A percentile compares a stretch with the other conserved stretches of the same genome.
Evolutionary conservation across 768 basidiomycete species (phyloP).

Genomic region (Mycena maculata): DNA sequence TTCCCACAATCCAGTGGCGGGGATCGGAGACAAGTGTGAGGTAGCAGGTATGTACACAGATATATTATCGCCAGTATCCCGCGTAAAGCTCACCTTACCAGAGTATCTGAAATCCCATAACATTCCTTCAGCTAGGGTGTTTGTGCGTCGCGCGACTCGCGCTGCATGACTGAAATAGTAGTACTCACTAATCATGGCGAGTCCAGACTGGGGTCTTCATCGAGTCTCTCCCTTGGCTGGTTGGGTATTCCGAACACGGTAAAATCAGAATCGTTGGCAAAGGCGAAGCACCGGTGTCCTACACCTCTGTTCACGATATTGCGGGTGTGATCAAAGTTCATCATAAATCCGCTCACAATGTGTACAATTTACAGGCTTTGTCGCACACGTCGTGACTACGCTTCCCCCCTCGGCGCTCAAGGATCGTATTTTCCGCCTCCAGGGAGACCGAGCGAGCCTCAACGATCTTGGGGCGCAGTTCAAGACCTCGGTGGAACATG

Average conservation of each 20-base stretch:
- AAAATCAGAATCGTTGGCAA: slow-evolving; percentile 46
- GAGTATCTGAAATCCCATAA: slow-evolving; percentile 44
- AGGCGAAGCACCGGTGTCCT: slow-evolving; percentile 43
- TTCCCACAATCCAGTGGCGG: background rate
- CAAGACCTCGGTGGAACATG: slow-evolving; percentile 30
- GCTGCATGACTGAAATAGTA: background rate
- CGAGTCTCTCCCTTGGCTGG: slow-evolving; percentile 45
- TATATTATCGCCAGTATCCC: background rate
- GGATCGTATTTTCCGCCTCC: slow-evolving; percentile 48
- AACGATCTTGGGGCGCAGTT: slow-evolving; percentile 41
- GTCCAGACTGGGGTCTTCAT: slow-evolving; percentile 47
- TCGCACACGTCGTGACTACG: slow-evolving; percentile 49
- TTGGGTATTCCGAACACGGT: slow-evolving; percentile 40
- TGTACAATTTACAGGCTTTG: slow-evolving; percentile 43
- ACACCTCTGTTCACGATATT: slow-evolving; percentile 47
- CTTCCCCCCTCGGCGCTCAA: slow-evolving; percentile 41
- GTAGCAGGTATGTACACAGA: background rate
- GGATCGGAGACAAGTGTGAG: background rate
- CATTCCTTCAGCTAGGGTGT: slow-evolving; percentile 45
- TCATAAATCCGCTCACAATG: background rate
- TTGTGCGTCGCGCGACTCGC: slow-evolving; percentile 44
- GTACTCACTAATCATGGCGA: background rate
- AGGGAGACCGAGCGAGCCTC: slow-evolving; percentile 48
- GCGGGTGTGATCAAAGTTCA: slow-evolving; percentile 36
- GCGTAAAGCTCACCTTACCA: slow-evolving; percentile 16